Conservation (phyloP, 768 basidiomycete genomes). For the Trametes coccinea region DNA sequence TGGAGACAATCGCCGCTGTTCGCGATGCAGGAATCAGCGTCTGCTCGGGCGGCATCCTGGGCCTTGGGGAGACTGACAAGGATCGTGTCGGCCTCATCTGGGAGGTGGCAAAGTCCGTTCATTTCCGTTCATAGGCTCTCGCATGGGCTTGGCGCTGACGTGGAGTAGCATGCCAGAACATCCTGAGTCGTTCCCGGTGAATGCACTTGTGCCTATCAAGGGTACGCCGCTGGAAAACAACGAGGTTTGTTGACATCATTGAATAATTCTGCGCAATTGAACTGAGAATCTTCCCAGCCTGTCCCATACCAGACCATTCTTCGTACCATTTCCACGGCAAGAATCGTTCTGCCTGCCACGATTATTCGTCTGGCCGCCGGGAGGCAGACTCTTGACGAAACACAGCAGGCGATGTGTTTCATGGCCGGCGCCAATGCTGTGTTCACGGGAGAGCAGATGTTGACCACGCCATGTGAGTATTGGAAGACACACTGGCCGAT, state of each 20-base stretch:
- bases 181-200: slow-evolving; percentile 99
- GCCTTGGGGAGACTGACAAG: slow-evolving; percentile 85
- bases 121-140: slow-evolving; percentile 19
- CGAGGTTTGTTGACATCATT: slow-evolving; percentile 49
- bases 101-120: slow-evolving; percentile 85
- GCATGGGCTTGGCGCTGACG: slow-evolving; percentile 3
- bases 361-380: slow-evolving; percentile 97
- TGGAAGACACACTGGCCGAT: slow-evolving; percentile 1
- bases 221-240: slow-evolving; percentile 93
- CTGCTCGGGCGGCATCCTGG: slow-evolving; percentile 95
- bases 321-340: slow-evolving; percentile 93
- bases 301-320: slow-evolving; percentile 82
- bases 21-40: slow-evolving; percentile 96
- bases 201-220: slow-evolving; percentile 92
- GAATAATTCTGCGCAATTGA: neutral
- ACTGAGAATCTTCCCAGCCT: slow-evolving; percentile 47
- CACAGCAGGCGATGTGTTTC: slow-evolving; percentile 97
- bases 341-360: slow-evolving; percentile 86
- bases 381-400: slow-evolving; percentile 82
- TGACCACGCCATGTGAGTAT: slow-evolving; percentile 90
- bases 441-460: slow-evolving; percentile 97
- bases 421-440: slow-evolving; percentile 98
- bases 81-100: slow-evolving; percentile 93
- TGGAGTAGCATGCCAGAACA: slow-evolving; percentile 81
- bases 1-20: slow-evolving; percentile 87